A percentile compares a stretch with the other conserved stretches of the same genome.
Evolutionary conservation across 2,329 filamentous ascomycete genomes (phyloP).

Genomic region (Neurospora sp.): DNA sequence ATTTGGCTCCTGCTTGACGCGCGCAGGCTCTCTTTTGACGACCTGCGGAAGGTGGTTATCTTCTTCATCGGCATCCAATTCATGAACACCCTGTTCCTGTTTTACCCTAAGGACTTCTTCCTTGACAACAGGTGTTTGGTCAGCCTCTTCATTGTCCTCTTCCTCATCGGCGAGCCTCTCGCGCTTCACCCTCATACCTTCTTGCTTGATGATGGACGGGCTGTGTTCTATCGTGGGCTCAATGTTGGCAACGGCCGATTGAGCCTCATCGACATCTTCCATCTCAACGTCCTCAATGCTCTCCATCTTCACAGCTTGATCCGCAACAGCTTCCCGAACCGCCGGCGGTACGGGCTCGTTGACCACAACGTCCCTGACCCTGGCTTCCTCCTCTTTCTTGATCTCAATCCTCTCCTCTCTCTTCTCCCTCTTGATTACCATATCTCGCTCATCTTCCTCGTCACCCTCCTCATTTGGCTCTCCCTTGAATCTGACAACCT

Average conservation of each 20-base stretch:
- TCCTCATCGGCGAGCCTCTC: neutral
- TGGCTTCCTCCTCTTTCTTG: neutral
- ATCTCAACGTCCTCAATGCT: constrained; percentile 11
- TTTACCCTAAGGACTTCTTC: neutral
- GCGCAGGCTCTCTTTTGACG: neutral
- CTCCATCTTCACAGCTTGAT: constrained; percentile 7
- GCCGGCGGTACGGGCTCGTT: constrained; percentile 2
- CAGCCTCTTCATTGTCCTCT: neutral
- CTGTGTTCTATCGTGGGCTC: neutral
- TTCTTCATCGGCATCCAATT: neutral
- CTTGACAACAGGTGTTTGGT: neutral
- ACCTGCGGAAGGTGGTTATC: neutral
- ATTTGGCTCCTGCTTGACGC: neutral
- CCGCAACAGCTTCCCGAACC: neutral
- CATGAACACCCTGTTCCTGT: neutral
- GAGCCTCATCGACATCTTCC: constrained; percentile 16
- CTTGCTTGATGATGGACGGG: constrained; percentile 6
- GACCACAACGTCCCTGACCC: neutral
- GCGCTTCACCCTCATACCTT: neutral
- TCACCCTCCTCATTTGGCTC: constrained; percentile 12
- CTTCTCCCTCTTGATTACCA: constrained; percentile 7
- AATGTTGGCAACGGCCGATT: neutral
- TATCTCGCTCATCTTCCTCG: neutral
- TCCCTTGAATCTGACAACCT: constrained; percentile 13
- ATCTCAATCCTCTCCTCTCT: constrained; percentile 2